Evolutionary conservation across 1,284 basidiomycete genomes (phyloP), one percentile per base, ranked within the genome.

Genomic region (Cerrena zonata): DNA sequence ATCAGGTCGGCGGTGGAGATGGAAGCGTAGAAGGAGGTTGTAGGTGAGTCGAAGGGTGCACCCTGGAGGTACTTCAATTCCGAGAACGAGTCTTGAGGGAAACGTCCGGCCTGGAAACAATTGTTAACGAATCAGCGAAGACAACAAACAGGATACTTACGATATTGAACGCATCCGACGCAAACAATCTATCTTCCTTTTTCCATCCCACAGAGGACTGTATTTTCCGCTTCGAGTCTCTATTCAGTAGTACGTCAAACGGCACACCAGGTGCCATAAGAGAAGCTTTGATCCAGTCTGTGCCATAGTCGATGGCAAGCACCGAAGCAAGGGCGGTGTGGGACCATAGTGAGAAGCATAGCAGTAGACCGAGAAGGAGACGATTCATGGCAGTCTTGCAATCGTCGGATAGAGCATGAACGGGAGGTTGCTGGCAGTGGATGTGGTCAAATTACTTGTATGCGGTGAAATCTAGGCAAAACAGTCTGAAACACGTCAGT

Each of bases 151-250:
- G 45, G 7, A 19, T 13, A 79, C 87, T 61, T 65, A 94, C 93
- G 56, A 94, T 71, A 67, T 87, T 89, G 60, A 84, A 86, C 4
- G 91, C 94, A 66, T 97, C 94, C 26, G 80, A 74, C 3, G 93
- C 92, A 70, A 97, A 94, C 30, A 94, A 70, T 51, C 94, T 76
- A 64, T 98, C 94, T 15, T 84, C 81, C 57, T 80, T 79, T 72
- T 91, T 94, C 89, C 89, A 95, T 26, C 78, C 87, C 0, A 97
- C 89, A 1, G 86, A 83, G 21, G 90, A 84, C 60, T 89, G 87
- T 48, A 97, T 92, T 73, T 99, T 99, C 57, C 95, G 79, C 73
- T 97, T 98, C 38, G 92, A 95, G 68, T 98, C 95, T 65, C 91
- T 90, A 71, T 96, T 94, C 46, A 99, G 76, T 30, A 99, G 77